These are phyloP conservation scores for Tetrahymena borealis DNA, from an alignment of 73 alveolate genomes.

Conservation along the genomic window DNA sequence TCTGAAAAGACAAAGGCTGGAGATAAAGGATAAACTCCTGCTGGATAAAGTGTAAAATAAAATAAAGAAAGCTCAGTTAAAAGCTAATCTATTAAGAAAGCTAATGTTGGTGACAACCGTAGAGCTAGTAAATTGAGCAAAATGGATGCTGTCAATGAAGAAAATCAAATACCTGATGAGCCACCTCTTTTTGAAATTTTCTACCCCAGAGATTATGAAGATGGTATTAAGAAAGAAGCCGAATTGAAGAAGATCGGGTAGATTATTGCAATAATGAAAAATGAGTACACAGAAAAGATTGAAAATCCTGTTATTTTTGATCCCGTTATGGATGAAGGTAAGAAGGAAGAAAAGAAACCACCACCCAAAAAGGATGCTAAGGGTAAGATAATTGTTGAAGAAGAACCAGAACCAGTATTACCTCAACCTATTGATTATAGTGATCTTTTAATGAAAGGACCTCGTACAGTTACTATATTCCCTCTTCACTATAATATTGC, in stretches of 20 bases:
- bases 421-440: slow-evolving; percentile 40
- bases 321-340: slow-evolving; percentile 45
- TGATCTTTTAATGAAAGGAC: slow-evolving; percentile 60
- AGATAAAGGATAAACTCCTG: neutral
- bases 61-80: slow-evolving; percentile 8
- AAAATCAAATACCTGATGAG: neutral
- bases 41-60: neutral
- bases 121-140: neutral
- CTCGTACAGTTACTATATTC: slow-evolving; percentile 53
- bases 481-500: slow-evolving; percentile 43
- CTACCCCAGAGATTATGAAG: slow-evolving; percentile 32
- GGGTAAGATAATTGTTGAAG: slow-evolving; percentile 54
- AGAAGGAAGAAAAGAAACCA: slow-evolving; percentile 57
- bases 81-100: neutral
- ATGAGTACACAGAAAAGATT: slow-evolving; percentile 26
- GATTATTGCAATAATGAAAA: neutral
- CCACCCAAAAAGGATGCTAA: slow-evolving; percentile 43
- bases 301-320: slow-evolving; percentile 22
- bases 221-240: slow-evolving; percentile 15
- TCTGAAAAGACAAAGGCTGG: slow-evolving; percentile 1
- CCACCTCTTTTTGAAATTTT: slow-evolving; percentile 20
- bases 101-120: neutral
- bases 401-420: slow-evolving; percentile 44
- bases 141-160: neutral
- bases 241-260: neutral